A percentile compares a stretch with the other conserved stretches of the same genome.
These are phyloP conservation scores for Penicillium riverlandense DNA, from an alignment of 495 filamentous ascomycete genomes.

Conservation along the genomic window DNA sequence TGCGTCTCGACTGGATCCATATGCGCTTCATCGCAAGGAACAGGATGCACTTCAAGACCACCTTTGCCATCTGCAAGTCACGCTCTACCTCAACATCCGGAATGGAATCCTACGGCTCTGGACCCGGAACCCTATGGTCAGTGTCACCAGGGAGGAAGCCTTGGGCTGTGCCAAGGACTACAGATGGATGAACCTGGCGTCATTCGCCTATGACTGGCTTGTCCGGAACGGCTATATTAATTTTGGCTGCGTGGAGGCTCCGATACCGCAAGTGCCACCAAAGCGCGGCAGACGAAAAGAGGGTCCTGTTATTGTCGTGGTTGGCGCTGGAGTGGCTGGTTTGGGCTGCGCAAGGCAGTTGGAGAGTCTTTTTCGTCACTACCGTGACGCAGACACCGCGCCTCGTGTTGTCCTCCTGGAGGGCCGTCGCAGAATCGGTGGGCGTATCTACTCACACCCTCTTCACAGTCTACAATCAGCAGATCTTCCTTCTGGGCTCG, in stretches of 20 bases:
- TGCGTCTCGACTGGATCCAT: constrained; percentile 83
- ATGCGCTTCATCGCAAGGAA: constrained; percentile 79
- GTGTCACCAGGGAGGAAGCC: constrained; percentile 82
- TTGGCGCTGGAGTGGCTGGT: constrained; percentile 93
- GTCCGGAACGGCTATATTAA: constrained; percentile 91
- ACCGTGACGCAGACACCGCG: constrained; percentile 54
- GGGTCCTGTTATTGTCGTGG: constrained; percentile 63
- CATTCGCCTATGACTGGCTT: constrained; percentile 88
- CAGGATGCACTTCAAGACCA: constrained; percentile 71
- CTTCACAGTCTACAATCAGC: constrained; percentile 52
- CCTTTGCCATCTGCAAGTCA: constrained; percentile 83
- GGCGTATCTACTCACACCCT: constrained; percentile 87
- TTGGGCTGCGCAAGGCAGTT: constrained; percentile 89
- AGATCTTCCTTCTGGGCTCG: constrained; percentile 40
- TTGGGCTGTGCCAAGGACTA: constrained; percentile 85
- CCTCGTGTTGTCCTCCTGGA: constrained; percentile 81
- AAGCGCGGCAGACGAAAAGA: constrained; percentile 43
- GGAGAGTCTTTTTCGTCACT: constrained; percentile 73
- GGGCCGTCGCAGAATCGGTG: constrained; percentile 82
- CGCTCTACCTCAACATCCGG: constrained; percentile 92
- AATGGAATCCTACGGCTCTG: constrained; percentile 92
- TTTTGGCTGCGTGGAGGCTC: constrained; percentile 79
- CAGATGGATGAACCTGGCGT: constrained; percentile 86
- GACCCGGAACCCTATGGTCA: constrained; percentile 82
- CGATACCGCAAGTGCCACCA: constrained; percentile 27